Percentiles rank a stretch among this genome's conserved stretches.
Conservation (phyloP, 2,329 filamentous ascomycete species). For the Fusarium clavum region DNA sequence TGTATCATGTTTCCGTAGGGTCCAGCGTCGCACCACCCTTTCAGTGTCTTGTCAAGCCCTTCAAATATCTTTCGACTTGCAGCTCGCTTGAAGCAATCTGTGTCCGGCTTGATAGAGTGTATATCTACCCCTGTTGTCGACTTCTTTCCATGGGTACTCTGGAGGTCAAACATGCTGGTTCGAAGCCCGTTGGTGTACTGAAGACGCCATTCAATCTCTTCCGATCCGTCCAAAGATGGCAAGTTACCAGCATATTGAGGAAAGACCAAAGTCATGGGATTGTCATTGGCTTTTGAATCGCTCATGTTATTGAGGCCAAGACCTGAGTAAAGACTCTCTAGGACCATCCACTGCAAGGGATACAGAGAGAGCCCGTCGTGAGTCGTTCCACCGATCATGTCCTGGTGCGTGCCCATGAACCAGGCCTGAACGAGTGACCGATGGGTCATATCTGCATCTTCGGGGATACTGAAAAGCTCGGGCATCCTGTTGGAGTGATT, state of each 20-base stretch:
- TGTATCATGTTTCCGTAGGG: constrained; percentile 40
- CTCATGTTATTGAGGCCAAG: constrained; percentile 11
- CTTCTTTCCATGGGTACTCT: constrained; percentile 28
- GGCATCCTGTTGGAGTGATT: constrained; percentile 22
- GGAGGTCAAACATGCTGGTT: constrained; percentile 44
- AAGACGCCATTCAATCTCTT: constrained; percentile 44
- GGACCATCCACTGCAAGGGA: constrained; percentile 42
- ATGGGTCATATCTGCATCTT: constrained; percentile 14
- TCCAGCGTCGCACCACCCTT: constrained; percentile 31
- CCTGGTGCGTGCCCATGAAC: constrained; percentile 43
- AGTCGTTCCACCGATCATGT: constrained; percentile 37
- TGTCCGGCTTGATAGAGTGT: constrained; percentile 36
- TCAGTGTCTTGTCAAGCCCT: constrained; percentile 9
- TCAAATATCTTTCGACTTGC: constrained; percentile 36
- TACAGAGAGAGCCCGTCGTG: constrained; percentile 42
- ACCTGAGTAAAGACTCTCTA: constrained; percentile 38
- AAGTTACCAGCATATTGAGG: constrained; percentile 42
- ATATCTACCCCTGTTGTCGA: constrained; percentile 8
- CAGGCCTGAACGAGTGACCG: constrained; percentile 40
- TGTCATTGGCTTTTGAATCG: constrained; percentile 8
- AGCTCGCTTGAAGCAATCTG: constrained; percentile 30
- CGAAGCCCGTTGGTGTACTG: constrained; percentile 36
- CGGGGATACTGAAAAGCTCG: constrained; percentile 11
- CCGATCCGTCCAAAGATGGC: constrained; percentile 38
- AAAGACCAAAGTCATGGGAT: constrained; percentile 35